Conservation (phyloP, 371 early-diverging fungal genomes). For the Syncephalis fuscata region DNA sequence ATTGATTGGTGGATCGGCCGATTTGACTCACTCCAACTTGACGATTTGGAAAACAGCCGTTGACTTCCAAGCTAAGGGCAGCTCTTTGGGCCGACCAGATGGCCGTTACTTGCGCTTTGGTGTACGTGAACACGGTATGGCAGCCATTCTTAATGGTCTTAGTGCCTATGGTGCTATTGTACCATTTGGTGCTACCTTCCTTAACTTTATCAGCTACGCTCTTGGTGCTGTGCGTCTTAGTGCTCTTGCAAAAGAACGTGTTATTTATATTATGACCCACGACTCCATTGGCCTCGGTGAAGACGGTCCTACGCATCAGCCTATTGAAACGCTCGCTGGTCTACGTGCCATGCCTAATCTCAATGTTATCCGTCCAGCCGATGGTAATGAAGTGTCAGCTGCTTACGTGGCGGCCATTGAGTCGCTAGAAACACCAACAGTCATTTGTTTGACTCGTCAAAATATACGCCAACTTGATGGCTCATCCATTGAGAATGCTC, state of each 20-base stretch:
- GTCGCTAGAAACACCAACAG: slow-evolving; percentile 56
- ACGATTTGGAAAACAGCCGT: slow-evolving; percentile 88
- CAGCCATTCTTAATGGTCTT: slow-evolving; percentile 92
- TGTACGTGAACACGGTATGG: slow-evolving; percentile 99
- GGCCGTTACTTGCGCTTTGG: slow-evolving; percentile 95
- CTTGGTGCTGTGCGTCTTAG: slow-evolving; percentile 81
- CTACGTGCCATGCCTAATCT: slow-evolving; percentile 93
- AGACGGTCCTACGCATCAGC: slow-evolving; percentile 99
- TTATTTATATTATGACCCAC: slow-evolving; percentile 97
- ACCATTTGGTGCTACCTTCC: slow-evolving; percentile 92
- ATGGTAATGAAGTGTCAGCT: slow-evolving; percentile 93
- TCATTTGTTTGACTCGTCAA: slow-evolving; percentile 89
- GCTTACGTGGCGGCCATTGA: slow-evolving; percentile 72
- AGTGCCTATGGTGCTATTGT: slow-evolving; percentile 77
- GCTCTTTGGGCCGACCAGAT: slow-evolving; percentile 53
- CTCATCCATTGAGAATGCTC: slow-evolving; percentile 59
- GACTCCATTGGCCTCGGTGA: slow-evolving; percentile 97
- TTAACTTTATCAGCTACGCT: slow-evolving; percentile 86
- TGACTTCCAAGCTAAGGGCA: slow-evolving; percentile 75
- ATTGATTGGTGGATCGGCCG: slow-evolving; percentile 97
- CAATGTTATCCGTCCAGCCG: slow-evolving; percentile 82
- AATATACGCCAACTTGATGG: slow-evolving; percentile 83
- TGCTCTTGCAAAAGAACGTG: slow-evolving; percentile 75
- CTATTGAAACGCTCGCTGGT: slow-evolving; percentile 92
- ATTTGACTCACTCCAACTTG: slow-evolving; percentile 94